Conservation (phyloP, 176 grass and related monocot genomes). For the Cenchrus fungigraminus region DNA sequence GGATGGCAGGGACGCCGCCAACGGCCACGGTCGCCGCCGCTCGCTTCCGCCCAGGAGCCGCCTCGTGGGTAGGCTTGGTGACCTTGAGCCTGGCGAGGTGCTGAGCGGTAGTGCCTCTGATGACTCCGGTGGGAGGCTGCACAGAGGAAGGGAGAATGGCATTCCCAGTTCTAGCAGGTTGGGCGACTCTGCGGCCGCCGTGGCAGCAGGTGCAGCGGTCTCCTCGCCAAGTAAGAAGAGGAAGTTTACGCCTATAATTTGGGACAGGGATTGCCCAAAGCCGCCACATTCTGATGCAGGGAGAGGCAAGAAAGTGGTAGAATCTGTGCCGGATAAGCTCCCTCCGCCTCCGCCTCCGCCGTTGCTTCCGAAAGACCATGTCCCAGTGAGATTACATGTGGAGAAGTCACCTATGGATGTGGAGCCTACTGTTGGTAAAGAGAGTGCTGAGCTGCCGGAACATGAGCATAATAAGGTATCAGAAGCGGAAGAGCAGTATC, state of each 20-base stretch:
- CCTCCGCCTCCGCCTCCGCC: conserved; percentile 73
- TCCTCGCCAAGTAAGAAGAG: conserved; percentile 63
- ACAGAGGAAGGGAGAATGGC: conserved; percentile 49
- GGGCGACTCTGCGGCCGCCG: not conserved
- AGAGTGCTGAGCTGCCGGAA: conserved; percentile 17
- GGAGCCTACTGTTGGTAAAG: conserved; percentile 40
- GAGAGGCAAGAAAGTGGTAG: conserved; percentile 33
- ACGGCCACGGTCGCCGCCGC: conserved; percentile 16
- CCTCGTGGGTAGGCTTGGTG: conserved; percentile 45
- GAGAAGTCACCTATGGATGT: conserved; percentile 47
- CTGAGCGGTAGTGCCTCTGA: conserved; percentile 80
- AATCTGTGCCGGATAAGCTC: conserved; percentile 37
- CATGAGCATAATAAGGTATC: conserved; percentile 26
- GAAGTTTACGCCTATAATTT: conserved; percentile 94
- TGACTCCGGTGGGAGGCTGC: conserved; percentile 53
- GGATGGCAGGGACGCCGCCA: not conserved
- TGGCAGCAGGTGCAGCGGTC: not conserved
- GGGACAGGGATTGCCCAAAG: conserved; percentile 78
- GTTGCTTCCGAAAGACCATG: conserved; percentile 21
- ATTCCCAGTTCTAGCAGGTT: conserved; percentile 45
- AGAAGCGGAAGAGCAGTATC: conserved; percentile 70
- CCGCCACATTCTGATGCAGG: conserved; percentile 19
- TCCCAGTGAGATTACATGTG: conserved; percentile 34
- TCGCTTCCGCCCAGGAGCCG: conserved; percentile 50
- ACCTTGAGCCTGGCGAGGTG: conserved; percentile 80